Evolutionary conservation across 2,329 filamentous ascomycete species (phyloP).

Genomic region (Arachnomyces sp.): DNA sequence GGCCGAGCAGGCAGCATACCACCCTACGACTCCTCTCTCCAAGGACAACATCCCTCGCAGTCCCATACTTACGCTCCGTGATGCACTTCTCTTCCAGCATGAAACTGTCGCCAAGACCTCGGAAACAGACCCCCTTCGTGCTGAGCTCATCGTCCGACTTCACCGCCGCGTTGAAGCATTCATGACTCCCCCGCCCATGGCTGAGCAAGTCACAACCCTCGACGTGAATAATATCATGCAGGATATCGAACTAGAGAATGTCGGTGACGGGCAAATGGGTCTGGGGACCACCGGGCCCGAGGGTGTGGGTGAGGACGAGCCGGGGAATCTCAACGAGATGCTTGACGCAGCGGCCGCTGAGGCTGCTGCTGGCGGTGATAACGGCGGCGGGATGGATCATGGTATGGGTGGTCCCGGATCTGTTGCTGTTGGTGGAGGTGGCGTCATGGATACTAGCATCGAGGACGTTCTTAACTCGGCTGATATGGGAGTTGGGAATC

Average conservation of each 20-base stretch:
- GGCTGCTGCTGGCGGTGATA: slow-evolving; percentile 26
- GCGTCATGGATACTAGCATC: slow-evolving; percentile 31
- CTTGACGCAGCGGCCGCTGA: slow-evolving; percentile 31
- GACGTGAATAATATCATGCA: slow-evolving; percentile 38
- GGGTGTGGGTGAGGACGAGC: slow-evolving; percentile 17
- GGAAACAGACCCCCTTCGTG: slow-evolving; percentile 37
- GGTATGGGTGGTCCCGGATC: slow-evolving; percentile 23
- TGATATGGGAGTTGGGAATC: slow-evolving; percentile 37
- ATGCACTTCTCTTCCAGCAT: slow-evolving; percentile 32
- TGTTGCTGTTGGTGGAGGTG: slow-evolving; percentile 15
- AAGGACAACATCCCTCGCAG: slow-evolving; percentile 27
- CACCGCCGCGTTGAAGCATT: slow-evolving; percentile 38
- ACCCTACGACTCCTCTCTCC: slow-evolving; percentile 22
- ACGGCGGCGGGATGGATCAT: slow-evolving; percentile 14
- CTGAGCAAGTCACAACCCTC: slow-evolving; percentile 22
- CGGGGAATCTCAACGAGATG: slow-evolving; percentile 32
- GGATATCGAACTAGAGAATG: slow-evolving; percentile 33
- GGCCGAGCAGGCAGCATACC: slow-evolving; percentile 29
- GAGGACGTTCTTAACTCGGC: slow-evolving; percentile 38
- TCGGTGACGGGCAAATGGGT: slow-evolving; percentile 27
- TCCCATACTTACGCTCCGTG: slow-evolving; percentile 33
- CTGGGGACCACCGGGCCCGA: slow-evolving; percentile 14
- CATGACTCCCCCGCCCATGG: slow-evolving; percentile 24
- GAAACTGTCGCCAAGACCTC: slow-evolving; percentile 33
- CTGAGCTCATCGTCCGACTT: slow-evolving; percentile 39